Evolutionary conservation across 495 filamentous ascomycete genomes (phyloP), one percentile per base, ranked within the genome.

Genomic region (Aspergillus ostianus): DNA sequence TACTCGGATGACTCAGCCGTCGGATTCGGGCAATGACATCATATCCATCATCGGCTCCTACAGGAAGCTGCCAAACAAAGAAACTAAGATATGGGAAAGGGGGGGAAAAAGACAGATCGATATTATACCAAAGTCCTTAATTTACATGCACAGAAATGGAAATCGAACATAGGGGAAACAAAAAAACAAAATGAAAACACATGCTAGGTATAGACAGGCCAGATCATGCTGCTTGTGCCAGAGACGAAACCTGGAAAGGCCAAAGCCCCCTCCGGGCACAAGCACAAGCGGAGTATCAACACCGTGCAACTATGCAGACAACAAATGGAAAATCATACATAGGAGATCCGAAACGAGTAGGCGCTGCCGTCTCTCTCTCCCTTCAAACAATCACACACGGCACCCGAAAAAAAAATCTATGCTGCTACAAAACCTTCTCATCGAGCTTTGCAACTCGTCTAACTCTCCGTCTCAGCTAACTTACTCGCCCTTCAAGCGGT

Each of bases 401-500:
- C 65, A 69, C 54, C 55, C 59, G 60, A 61, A 55, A 46, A 67
- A 67, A 63, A 32, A 51, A 45, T 45, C 57, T 48, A 56, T 44
- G 57, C 36, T 41, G 29, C 45, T 48, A 61, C 23, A 29, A 57
- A 19, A 64, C 46, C 46, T 55, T 52, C 57, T 36, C 26, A 50
- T 47, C 32, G 46, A 55, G 55, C 36, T 26, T 49, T 49, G 45
- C 45, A 61, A 29, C 21, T 18, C 10, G 10, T 19, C 15, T 58
- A 29, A 47, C 29, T 26, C 29, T 27, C 41, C 6, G 23, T 29
- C 17, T 7, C 53, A 21, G 29, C 4, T 7, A 47, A 64, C 69
- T 69, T 78, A 80, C 71, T 85, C 80, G 61, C 82, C 80, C 72
- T 85, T 84, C 41, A 82, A 73, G 57, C 76, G 80, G 52, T 83